phyloP scores from a whole-genome alignment of 768 basidiomycete genomes.

The Mycena maculata region DNA sequence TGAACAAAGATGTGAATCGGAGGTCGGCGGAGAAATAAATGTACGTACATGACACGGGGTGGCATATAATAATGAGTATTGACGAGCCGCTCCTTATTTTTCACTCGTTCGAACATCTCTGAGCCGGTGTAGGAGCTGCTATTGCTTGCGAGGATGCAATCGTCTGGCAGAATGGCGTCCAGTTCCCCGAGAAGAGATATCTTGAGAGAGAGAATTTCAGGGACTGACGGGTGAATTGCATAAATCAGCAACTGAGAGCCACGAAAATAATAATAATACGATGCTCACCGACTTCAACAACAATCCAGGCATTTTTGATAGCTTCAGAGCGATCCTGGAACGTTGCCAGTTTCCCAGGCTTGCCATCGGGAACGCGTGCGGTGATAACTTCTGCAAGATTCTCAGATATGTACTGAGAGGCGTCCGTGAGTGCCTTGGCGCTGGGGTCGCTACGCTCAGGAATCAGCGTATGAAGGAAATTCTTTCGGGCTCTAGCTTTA shows the following conservation, averaged over 20 bases:
- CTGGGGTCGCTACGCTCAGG: slow-evolving; percentile 19
- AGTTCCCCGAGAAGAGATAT: slow-evolving; percentile 29
- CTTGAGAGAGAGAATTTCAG: slow-evolving; percentile 27
- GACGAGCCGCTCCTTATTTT: slow-evolving; percentile 25
- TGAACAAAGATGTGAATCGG: neutral
- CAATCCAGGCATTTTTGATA: slow-evolving; percentile 31
- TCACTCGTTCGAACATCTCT: slow-evolving; percentile 27
- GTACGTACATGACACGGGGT: slow-evolving; percentile 12
- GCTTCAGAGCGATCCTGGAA: slow-evolving; percentile 29
- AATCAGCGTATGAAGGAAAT: neutral
- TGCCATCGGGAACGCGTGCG: slow-evolving; percentile 16
- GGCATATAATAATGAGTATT: slow-evolving; percentile 33
- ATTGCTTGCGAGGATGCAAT: slow-evolving; percentile 32
- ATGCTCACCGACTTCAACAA: slow-evolving; percentile 31
- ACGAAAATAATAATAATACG: no score
- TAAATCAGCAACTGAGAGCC: no score
- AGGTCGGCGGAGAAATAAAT: neutral
- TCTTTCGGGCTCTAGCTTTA: neutral
- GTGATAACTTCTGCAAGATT: slow-evolving; percentile 25
- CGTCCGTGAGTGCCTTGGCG: slow-evolving; percentile 24
- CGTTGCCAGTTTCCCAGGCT: slow-evolving; percentile 4
- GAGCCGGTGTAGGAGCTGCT: slow-evolving; percentile 33
- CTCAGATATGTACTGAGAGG: slow-evolving; percentile 17
- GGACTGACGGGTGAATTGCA: slow-evolving; percentile 19
- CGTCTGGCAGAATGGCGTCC: slow-evolving; percentile 25